phyloP scores from a whole-genome alignment of 805 yeast genomes.

The Candida insectorum region DNA sequence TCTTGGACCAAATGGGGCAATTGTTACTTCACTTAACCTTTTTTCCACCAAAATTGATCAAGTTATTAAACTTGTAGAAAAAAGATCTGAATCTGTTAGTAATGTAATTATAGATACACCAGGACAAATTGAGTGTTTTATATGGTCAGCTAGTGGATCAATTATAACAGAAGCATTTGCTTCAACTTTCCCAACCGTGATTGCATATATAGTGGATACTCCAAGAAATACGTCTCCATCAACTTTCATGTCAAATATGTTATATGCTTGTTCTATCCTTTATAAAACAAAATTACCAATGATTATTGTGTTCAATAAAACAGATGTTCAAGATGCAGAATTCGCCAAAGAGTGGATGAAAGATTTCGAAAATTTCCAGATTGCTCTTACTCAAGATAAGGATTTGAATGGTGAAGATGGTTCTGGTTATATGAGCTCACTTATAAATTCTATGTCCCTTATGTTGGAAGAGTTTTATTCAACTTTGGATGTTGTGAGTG shows the following conservation, averaged over 20 bases:
- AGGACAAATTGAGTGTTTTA: constrained; percentile 97
- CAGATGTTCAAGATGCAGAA: constrained; percentile 79
- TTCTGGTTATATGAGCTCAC: constrained; percentile 88
- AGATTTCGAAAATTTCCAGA: constrained; percentile 90
- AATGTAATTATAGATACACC: constrained; percentile 95
- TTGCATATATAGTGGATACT: constrained; percentile 95
- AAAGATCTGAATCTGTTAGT: constrained; percentile 52
- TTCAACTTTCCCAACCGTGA: constrained; percentile 89
- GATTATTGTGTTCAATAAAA: constrained; percentile 94
- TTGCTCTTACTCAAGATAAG: constrained; percentile 64
- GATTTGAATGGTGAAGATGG: constrained; percentile 62
- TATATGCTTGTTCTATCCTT: constrained; percentile 94
- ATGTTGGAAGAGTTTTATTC: constrained; percentile 96
- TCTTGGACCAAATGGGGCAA: constrained; percentile 97
- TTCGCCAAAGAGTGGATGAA: constrained; percentile 97
- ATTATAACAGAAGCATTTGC: constrained; percentile 97
- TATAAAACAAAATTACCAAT: constrained; percentile 96
- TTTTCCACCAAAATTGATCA: constrained; percentile 96
- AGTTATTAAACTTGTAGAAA: constrained; percentile 81
- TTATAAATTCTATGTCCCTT: constrained; percentile 91
- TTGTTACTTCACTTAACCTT: constrained; percentile 88
- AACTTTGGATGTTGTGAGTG: constrained; percentile 88
- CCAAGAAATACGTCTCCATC: constrained; percentile 94
- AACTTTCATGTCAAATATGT: constrained; percentile 97
- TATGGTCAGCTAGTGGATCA: constrained; percentile 97